These are phyloP conservation scores for Telfairia occidentalis DNA, from an alignment of 331 rosid genomes.

Conservation along the genomic window DNA sequence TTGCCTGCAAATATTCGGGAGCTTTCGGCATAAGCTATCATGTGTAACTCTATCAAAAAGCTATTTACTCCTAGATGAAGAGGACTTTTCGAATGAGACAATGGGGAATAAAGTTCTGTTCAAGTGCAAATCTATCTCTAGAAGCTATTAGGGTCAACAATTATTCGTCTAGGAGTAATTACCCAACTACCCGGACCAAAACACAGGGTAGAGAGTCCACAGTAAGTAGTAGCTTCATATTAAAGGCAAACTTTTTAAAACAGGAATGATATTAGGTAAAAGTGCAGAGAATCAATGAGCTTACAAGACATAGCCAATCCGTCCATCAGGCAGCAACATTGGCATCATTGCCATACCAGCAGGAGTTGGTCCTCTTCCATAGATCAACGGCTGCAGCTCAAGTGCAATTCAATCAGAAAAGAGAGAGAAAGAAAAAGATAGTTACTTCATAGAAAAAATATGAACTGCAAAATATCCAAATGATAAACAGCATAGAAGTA, in stretches of 20 bases:
- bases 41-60: too few species aligned
- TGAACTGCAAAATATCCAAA: not conserved
- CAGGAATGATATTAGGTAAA: not conserved
- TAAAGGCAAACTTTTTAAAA: not conserved
- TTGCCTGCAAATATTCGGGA: slow-evolving; percentile 50
- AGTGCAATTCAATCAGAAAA: slow-evolving; percentile 12
- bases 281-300: slow-evolving; percentile 14
- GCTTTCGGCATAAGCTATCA: not conserved
- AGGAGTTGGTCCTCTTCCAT: slow-evolving; percentile 79
- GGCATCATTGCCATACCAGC: slow-evolving; percentile 98
- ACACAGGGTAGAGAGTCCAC: too few species aligned
- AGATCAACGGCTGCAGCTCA: slow-evolving; percentile 61
- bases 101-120: too few species aligned
- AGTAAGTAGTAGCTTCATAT: not conserved
- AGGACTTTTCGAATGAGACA: too few species aligned
- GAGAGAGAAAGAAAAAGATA: not conserved
- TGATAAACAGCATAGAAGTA: not conserved
- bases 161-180: too few species aligned
- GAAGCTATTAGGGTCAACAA: too few species aligned
- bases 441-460: not conserved
- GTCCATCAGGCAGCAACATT: slow-evolving; percentile 93
- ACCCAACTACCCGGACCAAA: too few species aligned
- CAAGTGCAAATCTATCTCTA: too few species aligned
- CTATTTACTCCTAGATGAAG: too few species aligned
- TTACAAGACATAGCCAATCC: slow-evolving; percentile 92